Conservation (phyloP, 2,329 filamentous ascomycete species). For the Aspergillus transmontanensis region DNA sequence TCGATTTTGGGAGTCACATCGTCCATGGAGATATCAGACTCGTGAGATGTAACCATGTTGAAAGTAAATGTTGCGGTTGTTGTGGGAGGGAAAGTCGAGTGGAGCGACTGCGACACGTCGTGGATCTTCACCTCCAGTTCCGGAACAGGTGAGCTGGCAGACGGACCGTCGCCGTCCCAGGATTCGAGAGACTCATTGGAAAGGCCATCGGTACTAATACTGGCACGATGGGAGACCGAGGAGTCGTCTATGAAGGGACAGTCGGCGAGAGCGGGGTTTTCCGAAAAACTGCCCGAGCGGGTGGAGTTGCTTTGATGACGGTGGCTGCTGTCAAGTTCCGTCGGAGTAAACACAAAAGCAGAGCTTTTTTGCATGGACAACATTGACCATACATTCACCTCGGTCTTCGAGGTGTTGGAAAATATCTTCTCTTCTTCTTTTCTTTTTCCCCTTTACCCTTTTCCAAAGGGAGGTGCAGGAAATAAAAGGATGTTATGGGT, state of each 20-base stretch:
- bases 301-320: conserved; percentile 24
- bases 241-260: conserved; percentile 31
- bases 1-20: conserved; percentile 57
- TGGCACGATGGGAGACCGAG: conserved; percentile 33
- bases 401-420: background rate
- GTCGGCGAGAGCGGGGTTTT: conserved; percentile 28
- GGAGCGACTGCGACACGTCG: conserved; percentile 18
- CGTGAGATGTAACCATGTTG: conserved; percentile 26
- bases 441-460: background rate
- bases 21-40: conserved; percentile 26
- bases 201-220: conserved; percentile 37
- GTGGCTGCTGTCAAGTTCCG: conserved; percentile 23
- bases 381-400: conserved; percentile 32
- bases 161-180: conserved; percentile 29
- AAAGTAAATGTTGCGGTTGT: conserved; percentile 28
- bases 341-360: conserved; percentile 27
- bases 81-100: conserved; percentile 19
- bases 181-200: conserved; percentile 34
- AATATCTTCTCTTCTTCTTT: background rate
- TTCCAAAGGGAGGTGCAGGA: background rate
- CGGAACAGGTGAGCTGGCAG: conserved; percentile 23
- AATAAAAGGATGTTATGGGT: background rate
- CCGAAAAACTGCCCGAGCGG: conserved; percentile 26
- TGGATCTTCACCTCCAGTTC: conserved; percentile 26
- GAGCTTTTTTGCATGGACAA: conserved; percentile 44